Evolutionary conservation across 768 basidiomycete species (phyloP), one percentile per base, ranked within the genome.

Genomic region (Neoboletus subvelutipes): DNA sequence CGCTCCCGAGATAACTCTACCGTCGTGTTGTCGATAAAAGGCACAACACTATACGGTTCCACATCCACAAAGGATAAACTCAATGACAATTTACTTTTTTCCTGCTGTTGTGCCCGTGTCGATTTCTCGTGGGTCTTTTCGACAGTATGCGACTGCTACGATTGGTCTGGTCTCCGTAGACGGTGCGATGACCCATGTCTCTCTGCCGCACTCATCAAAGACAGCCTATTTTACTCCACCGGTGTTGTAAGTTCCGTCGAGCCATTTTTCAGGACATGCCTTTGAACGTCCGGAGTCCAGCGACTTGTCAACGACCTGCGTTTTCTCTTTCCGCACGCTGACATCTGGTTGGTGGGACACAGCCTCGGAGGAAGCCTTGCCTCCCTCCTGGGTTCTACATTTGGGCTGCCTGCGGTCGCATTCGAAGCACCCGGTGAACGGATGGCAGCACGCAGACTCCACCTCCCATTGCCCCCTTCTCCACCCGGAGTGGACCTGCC

Each of bases 71-170:
- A 88, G 66, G 96, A 98, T 75, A 95, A 93, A 75, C 87, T 87
- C 67, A 98, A 98, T 71, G 95, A 97, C 72, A 92, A 92, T 64
- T 64, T 92, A 71, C 71, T 92, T 18, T 92, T 91, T 67, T 90
- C 94, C 0, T 98, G 96, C 73, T 98, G 96, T 69, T 98, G 96
- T 65, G 95, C 94, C 17, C 80, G 86, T 33, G 89, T 95, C 36
- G 90, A 92, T 71, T 80, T 94, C 57, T 86, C 90, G 3, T 98
- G 95, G 94, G 67, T 82, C 28, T 88, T 92, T 68, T 80, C 80
- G 36, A 86, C 89, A 3, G 95, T 97, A 4, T 98, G 96, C 75
- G 81, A 91, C 63, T 98, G 96, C 74, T 94, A 86, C 69, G 56
- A 60, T 0, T 69, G 69, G 68, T 63, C 53, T 5, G 76, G 82